Conservation (phyloP, 306 rosid genomes). For the Carpinus fangiana region DNA sequence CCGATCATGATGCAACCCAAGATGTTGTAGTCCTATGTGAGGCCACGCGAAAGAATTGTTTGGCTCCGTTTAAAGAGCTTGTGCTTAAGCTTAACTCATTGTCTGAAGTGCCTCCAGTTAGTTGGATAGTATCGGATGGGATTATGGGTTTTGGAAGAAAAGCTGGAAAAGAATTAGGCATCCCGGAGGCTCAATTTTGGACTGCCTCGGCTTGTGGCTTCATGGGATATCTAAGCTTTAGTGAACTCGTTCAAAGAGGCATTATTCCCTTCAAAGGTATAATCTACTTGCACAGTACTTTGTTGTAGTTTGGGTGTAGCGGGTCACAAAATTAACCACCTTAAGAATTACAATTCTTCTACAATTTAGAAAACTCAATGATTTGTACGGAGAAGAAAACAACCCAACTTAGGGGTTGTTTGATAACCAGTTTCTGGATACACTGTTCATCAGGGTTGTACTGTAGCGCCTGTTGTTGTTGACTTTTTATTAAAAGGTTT, state of each 20-base stretch:
- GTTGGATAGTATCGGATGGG: constrained; percentile 37
- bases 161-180: constrained; percentile 34
- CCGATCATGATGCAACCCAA: constrained; percentile 19
- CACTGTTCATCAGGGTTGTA: too few relatives aligned
- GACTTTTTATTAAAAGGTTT: too few relatives aligned
- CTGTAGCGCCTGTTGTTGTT: too few relatives aligned
- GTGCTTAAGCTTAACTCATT: constrained; percentile 23
- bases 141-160: constrained; percentile 27
- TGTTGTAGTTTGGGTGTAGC: too few relatives aligned
- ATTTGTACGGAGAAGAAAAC: too few relatives aligned
- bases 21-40: constrained; percentile 22
- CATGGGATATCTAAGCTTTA: constrained; percentile 30
- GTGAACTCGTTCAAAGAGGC: constrained; percentile 30
- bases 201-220: constrained; percentile 46
- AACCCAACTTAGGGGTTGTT: too few relatives aligned
- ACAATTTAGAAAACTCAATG: too few relatives aligned
- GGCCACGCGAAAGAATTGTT: constrained; percentile 24
- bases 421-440: too few relatives aligned
- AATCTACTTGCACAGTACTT: too few relatives aligned
- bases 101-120: constrained; percentile 22
- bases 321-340: too few relatives aligned
- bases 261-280: constrained; percentile 40
- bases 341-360: too few relatives aligned
- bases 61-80: constrained; percentile 32
- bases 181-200: constrained; percentile 39